Base-by-base conservation (phyloP, 805 yeast species). In the Ogataea nakhonphanomensis region DNA sequence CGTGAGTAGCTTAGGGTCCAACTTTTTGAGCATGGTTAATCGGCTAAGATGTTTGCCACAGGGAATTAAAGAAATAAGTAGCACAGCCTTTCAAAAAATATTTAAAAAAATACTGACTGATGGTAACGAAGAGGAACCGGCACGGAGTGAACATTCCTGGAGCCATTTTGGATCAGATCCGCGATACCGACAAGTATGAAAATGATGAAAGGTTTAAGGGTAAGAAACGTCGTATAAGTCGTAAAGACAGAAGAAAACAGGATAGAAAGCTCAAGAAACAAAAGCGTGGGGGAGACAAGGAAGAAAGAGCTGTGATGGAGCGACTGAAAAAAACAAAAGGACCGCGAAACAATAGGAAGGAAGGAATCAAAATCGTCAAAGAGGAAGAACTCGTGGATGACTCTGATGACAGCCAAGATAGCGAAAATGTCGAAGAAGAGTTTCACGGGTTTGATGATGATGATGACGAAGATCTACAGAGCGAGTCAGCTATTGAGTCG, bases 141-240 rank as follows among this genome's bases (percentile, higher is more conserved):
- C 68, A 59, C 35, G 61, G 61, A n/a, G 65, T 70, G 30, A 61
- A 64, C 32, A 59, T 71, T 33, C 76, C 76, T 1, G 72, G 71
- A 11, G 60, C 54, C 20, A 49, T 71, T 31, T 52, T 71, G 25
- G 75, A 71, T 38, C 66, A 62, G 46, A 69, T 71, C 33, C 54
- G 65, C 27, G 57, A 55, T 13, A 61, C 53, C 9, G 67, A 55
- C 8, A 60, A 53, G 10, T 69, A 69, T 37, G 65, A 46, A n/a
- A 37, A 46, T 15, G 68, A 65, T 40, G 56, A 50, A 26, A 48
- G 65, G 30, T 59, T 64, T 38, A 45, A 50, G 21, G 43, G 46
- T 27, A 47, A 37, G 39, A 64, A 47, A 51, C 57, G 53, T 46
- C 53, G 41, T 40, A 51, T 43, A 33, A 48, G 57, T 30, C 49